Evolutionary conservation across 129 eudicot species (phyloP), one percentile per base, ranked within the genome.

Genomic region (Ambrosia trifida): DNA sequence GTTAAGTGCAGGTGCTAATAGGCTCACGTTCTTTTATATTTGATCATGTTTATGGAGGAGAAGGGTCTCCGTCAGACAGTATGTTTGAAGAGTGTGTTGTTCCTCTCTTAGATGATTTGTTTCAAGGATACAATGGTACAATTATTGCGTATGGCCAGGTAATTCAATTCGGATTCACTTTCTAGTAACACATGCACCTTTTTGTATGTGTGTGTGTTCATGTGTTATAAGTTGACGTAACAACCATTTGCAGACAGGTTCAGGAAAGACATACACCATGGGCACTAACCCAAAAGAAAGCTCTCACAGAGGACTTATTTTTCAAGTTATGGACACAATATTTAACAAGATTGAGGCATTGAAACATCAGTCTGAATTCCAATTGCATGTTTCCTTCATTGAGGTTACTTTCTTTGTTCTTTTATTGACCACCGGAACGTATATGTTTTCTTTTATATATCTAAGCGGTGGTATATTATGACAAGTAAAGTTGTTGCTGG

Each of bases 91-190:
- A 94, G 85, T 94, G 99, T 73, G 91, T 84, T 70, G 85, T 93
- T 54, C 97, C 97, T 69, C 88, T 94, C 13, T 96, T 94, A 74
- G 99, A 94, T 79, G 96, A 91, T 33, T 78, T 94, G 72, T 94
- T 94, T 82, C 97, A 94, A 85, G 99, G 99, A 66, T 94, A 90
- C 76, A 94, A 94, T 24, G 85, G 97, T 66, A 94, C 99, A 60
- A 95, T 90, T 84, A 93, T 94, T 64, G 97, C 99, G n/a, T 94
- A 94, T 79, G 99, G 99, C 68, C 99, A 94, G 96, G 99, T 90
- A 85, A 32, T 77, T 49, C 32, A 49, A 74, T 75, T 72, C 4
- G 17, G 28, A 56, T 38, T 46, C 43, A 77, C 72, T 19, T 71
- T 64, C 6, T 30, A 40, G 19, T 17, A 68, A 20, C 35, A 38